Conservation (phyloP, 257 asterid genomes). For the Coffea eugenioides region DNA sequence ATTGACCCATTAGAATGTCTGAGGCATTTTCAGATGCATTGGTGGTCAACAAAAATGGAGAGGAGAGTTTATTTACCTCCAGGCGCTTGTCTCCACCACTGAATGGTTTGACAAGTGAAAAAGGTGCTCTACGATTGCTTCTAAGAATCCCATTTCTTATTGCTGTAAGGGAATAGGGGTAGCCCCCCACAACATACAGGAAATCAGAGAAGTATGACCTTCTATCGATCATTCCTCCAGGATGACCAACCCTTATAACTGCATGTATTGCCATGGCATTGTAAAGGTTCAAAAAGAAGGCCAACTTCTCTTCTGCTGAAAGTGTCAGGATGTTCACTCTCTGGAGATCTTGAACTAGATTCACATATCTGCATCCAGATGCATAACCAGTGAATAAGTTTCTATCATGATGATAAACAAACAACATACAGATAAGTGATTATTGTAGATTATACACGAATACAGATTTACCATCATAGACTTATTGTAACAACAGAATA, state of each 20-base stretch:
- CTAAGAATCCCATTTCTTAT: conserved; percentile 81
- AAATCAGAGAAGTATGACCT: conserved; percentile 75
- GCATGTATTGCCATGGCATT: conserved; percentile 92
- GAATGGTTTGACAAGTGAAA: conserved; percentile 66
- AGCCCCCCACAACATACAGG: conserved; percentile 78
- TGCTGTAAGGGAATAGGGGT: conserved; percentile 61
- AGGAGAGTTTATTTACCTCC: conserved; percentile 46
- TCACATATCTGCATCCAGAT: conserved; percentile 51
- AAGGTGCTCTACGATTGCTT: conserved; percentile 78
- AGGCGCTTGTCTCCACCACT: conserved; percentile 68
- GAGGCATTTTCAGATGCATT: neutral
- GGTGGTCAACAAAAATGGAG: neutral
- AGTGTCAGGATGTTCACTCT: conserved; percentile 59
- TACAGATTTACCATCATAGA: neutral
- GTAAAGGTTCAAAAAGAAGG: conserved; percentile 84
- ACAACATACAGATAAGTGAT: neutral
- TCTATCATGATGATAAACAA: neutral
- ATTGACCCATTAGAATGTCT: neutral
- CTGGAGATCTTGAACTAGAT: conserved; percentile 71
- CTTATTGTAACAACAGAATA: neutral
- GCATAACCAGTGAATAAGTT: neutral
- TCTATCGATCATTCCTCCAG: conserved; percentile 83
- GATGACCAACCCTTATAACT: conserved; percentile 76
- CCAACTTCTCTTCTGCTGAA: conserved; percentile 63
- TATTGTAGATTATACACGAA: neutral